phyloP scores from a whole-genome alignment of 768 basidiomycete species.

The Russula vinacea region DNA sequence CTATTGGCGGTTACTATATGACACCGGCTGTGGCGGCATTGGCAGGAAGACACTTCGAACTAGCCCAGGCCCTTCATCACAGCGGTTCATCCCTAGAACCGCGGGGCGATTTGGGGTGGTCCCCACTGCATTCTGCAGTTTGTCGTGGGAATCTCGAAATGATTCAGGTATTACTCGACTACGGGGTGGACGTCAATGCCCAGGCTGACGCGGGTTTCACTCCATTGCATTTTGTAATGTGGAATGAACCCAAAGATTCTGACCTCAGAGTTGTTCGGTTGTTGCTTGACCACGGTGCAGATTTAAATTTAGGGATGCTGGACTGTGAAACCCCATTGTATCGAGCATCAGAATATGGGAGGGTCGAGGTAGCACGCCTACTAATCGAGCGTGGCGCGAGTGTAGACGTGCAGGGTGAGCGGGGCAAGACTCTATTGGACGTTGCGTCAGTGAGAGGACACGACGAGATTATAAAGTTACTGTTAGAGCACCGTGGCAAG shows the following conservation, averaged over 20 bases:
- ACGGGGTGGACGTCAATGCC: background rate
- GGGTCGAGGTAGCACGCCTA: background rate
- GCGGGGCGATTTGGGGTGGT: fast-evolving
- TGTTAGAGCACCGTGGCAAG: background rate
- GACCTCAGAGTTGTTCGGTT: background rate
- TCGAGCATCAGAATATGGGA: background rate
- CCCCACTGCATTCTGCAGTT: background rate
- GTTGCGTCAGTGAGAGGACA: background rate
- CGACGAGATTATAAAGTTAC: background rate
- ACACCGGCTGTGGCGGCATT: background rate
- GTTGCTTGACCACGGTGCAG: background rate
- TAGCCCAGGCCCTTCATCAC: background rate
- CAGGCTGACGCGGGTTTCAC: background rate
- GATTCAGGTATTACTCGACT: background rate
- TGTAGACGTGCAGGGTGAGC: background rate
- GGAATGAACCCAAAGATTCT: no score
- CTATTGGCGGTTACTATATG: background rate
- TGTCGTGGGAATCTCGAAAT: background rate
- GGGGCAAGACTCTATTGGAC: background rate
- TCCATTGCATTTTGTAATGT: background rate
- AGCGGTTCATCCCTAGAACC: background rate
- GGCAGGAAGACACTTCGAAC: background rate
- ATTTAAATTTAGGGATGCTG: background rate
- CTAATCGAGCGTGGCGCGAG: background rate
- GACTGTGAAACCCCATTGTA: background rate